phyloP scores from a whole-genome alignment of 805 yeast species.

The Lipomyces spencermartinsiae region DNA sequence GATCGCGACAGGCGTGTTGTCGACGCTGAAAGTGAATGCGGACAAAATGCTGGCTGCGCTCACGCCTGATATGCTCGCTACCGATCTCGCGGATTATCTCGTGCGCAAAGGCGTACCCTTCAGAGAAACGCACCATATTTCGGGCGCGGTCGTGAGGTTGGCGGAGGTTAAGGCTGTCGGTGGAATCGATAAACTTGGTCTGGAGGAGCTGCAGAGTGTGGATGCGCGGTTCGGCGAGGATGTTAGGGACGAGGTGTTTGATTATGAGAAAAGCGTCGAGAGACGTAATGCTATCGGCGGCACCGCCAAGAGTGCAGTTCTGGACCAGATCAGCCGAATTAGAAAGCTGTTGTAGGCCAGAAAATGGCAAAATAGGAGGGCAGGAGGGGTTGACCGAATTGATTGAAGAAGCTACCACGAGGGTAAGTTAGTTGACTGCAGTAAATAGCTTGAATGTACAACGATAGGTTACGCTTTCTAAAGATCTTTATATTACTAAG shows the following conservation, averaged over 20 bases:
- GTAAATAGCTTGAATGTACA: no score
- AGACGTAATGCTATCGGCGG: slow-evolving; percentile 98
- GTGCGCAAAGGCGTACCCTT: slow-evolving; percentile 98
- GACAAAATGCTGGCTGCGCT: slow-evolving; percentile 84
- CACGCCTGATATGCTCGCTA: slow-evolving; percentile 99
- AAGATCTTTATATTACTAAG: background rate
- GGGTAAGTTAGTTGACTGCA: no score
- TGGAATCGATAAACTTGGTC: slow-evolving; percentile 84
- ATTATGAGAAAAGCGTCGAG: slow-evolving; percentile 93
- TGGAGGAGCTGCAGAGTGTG: slow-evolving; percentile 78
- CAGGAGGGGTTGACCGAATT: background rate
- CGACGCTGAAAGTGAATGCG: slow-evolving; percentile 76
- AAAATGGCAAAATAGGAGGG: background rate
- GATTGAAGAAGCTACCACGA: no score
- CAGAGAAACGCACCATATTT: slow-evolving; percentile 98
- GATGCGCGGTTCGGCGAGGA: slow-evolving; percentile 82
- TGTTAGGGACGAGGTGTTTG: slow-evolving; percentile 75
- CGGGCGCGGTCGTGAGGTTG: slow-evolving; percentile 93
- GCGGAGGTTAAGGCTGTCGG: slow-evolving; percentile 80
- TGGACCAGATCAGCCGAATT: slow-evolving; percentile 63
- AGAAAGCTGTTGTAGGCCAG: slow-evolving; percentile 32
- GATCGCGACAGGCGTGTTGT: slow-evolving; percentile 95
- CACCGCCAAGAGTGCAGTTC: slow-evolving; percentile 89
- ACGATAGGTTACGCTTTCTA: no score
- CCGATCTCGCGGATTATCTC: slow-evolving; percentile 96